A percentile compares a stretch with the other conserved stretches of the same genome.
Conservation (phyloP, 345 rosid species). For the Arabidopsis suecica region DNA sequence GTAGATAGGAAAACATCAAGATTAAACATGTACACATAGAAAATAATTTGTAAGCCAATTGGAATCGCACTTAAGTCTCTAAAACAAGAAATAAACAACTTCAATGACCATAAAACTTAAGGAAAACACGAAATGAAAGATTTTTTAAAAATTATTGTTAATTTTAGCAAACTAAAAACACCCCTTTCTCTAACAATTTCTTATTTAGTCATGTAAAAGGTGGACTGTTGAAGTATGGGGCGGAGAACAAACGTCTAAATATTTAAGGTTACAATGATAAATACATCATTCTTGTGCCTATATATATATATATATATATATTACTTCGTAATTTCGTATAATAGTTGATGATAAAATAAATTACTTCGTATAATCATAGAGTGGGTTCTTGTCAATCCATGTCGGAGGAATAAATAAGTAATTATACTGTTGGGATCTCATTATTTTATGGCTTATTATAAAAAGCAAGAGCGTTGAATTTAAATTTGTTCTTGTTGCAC, state of each 20-base stretch:
- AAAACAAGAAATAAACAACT: too few species aligned
- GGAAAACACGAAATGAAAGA: too few species aligned
- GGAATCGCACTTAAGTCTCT: too few species aligned
- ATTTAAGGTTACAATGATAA: conserved; percentile 4
- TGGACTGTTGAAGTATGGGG: background rate
- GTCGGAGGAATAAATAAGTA: conserved; percentile 30
- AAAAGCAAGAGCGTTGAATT: conserved; percentile 37
- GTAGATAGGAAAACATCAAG: too few species aligned
- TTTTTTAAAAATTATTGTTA: too few species aligned
- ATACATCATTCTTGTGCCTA: background rate
- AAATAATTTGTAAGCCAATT: too few species aligned
- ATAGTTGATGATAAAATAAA: conserved; percentile 1
- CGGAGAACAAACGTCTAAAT: background rate
- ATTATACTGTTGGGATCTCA: conserved; percentile 31
- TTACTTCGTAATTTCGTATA: background rate
- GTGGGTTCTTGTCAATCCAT: conserved; percentile 41
- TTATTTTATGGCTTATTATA: conserved; percentile 30
- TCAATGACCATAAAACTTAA: too few species aligned
- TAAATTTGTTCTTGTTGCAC: conserved; percentile 33
- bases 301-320: background rate
- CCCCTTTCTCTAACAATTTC: background rate
- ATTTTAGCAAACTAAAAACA: background rate
- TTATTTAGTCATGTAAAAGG: background rate
- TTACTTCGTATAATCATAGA: conserved; percentile 30
- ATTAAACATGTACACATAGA: too few species aligned